These are phyloP conservation scores for Hypoxylon sp. DNA, from an alignment of 2,329 filamentous ascomycete genomes.

Conservation along the genomic window DNA sequence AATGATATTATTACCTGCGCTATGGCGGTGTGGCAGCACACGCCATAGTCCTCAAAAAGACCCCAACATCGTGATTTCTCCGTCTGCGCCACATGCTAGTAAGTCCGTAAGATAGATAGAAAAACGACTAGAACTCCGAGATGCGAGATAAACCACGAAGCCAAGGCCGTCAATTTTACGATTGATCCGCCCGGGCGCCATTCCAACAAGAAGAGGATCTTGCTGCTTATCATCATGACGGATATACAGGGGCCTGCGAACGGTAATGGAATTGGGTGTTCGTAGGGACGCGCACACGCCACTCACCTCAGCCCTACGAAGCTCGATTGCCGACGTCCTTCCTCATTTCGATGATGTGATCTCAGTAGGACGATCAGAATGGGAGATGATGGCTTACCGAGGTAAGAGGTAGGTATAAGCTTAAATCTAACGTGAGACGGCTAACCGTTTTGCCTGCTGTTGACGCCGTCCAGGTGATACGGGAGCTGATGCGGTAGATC, in stretches of 20 bases:
- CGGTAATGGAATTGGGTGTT: too few species aligned
- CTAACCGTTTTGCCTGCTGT: background rate
- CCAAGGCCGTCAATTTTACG: background rate
- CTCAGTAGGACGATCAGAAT: background rate
- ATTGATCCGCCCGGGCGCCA: background rate
- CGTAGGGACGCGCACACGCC: too few species aligned
- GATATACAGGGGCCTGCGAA: background rate
- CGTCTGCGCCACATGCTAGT: background rate
- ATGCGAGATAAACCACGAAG: background rate
- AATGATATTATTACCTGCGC: too few species aligned
- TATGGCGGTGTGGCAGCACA: too few species aligned
- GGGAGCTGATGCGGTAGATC: background rate
- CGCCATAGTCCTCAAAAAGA: too few species aligned
- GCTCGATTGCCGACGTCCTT: background rate
- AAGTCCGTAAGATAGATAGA: background rate
- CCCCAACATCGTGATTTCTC: too few species aligned
- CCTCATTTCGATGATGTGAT: background rate
- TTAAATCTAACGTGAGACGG: constrained; percentile 4
- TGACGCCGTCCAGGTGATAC: background rate
- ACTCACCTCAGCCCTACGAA: background rate
- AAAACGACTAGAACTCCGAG: background rate
- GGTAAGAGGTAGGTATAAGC: background rate
- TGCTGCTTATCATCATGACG: background rate
- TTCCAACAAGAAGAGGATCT: background rate
- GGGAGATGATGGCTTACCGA: background rate